Conservation (phyloP, 1,139 yeast species). For the Candida pseudoviswanathii region DNA sequence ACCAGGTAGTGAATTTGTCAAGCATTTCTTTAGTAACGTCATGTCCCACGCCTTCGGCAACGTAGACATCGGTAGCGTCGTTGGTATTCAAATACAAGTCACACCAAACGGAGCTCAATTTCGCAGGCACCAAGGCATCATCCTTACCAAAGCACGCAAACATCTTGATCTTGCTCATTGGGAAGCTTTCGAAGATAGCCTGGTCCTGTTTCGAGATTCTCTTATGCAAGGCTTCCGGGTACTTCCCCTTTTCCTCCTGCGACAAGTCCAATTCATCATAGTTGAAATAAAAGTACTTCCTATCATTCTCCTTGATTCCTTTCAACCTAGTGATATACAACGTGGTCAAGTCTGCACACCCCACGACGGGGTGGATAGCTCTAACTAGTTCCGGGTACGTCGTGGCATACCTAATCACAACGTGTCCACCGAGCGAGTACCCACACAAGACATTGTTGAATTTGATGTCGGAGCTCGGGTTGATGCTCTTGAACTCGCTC, state of each 20-base stretch:
- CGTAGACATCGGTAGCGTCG: conserved; percentile 24
- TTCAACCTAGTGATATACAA: conserved; percentile 42
- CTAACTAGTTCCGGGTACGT: conserved; percentile 40
- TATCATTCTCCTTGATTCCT: conserved; percentile 23
- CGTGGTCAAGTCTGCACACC: conserved; percentile 46
- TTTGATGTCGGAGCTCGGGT: conserved; percentile 20
- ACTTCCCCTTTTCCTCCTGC: conserved; percentile 27
- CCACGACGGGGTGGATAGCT: conserved; percentile 50
- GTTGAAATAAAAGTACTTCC: conserved; percentile 33
- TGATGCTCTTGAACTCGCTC: conserved; percentile 21
- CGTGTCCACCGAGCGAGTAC: conserved; percentile 64
- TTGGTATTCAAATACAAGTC: conserved; percentile 34
- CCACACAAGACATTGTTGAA: conserved; percentile 50
- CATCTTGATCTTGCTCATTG: conserved; percentile 32
- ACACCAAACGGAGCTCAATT: conserved; percentile 36
- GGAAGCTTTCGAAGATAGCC: conserved; percentile 38
- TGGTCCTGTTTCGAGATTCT: conserved; percentile 30
- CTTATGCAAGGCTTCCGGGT: conserved; percentile 43
- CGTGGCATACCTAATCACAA: conserved; percentile 49
- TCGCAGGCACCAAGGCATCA: conserved; percentile 42
- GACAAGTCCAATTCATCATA: conserved; percentile 40
- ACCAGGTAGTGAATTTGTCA: conserved; percentile 36
- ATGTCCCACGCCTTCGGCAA: conserved; percentile 40
- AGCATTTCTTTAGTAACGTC: conserved; percentile 40
- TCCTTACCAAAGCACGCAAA: conserved; percentile 42